Conservation (phyloP, 148 eudicot genomes). For the Diospyros kaki region DNA sequence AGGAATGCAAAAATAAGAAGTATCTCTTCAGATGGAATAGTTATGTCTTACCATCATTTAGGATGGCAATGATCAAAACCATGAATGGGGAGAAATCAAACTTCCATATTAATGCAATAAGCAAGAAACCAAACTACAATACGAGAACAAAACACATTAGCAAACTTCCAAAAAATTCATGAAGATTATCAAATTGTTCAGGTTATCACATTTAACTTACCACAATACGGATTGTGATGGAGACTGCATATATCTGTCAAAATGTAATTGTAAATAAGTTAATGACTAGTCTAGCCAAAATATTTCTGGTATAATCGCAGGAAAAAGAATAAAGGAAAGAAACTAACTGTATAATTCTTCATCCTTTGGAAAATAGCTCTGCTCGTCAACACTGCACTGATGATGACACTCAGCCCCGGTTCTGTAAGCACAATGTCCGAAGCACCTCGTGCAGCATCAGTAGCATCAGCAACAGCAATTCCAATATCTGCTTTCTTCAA, state of each 20-base stretch:
- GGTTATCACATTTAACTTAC: slow-evolving; percentile 39
- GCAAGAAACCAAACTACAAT: slow-evolving; percentile 85
- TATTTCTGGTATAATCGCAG: not conserved
- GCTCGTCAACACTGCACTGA: slow-evolving; percentile 94
- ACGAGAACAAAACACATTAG: not conserved
- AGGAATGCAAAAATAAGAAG: not conserved
- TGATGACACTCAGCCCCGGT: slow-evolving; percentile 95
- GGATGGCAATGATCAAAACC: slow-evolving; percentile 97
- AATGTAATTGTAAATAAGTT: not conserved
- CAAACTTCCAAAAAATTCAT: not conserved
- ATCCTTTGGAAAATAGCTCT: slow-evolving; percentile 98
- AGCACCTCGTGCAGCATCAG: slow-evolving; percentile 96
- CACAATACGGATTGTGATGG: slow-evolving; percentile 99
- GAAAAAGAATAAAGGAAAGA: not conserved
- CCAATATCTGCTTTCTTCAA: slow-evolving; percentile 96
- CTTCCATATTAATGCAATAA: slow-evolving; percentile 93
- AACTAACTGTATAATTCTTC: slow-evolving; percentile 89
- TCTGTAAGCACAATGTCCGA: slow-evolving; percentile 95
- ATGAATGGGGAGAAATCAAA: slow-evolving; percentile 96
- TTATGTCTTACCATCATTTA: slow-evolving; percentile 70
- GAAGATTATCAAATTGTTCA: not conserved
- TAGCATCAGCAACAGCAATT: slow-evolving; percentile 94
- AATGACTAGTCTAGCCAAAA: not conserved
- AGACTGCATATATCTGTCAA: slow-evolving; percentile 90
- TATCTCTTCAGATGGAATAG: not conserved